Evolutionary conservation across 2,329 filamentous ascomycete genomes (phyloP).

Genomic region (Aspergillus neoniger): DNA sequence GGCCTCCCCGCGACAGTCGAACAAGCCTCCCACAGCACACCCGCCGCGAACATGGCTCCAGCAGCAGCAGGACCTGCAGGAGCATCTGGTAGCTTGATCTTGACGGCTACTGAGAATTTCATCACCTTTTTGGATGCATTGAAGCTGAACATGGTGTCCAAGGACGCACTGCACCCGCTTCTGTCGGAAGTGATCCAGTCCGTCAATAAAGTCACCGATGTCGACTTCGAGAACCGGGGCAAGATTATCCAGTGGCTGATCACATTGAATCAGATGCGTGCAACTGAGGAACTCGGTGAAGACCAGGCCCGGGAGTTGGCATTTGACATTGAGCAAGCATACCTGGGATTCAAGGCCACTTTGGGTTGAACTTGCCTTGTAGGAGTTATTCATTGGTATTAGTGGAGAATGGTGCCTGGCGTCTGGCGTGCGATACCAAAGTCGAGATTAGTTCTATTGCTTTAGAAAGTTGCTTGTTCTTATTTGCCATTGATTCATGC

Average conservation of each 20-base stretch:
- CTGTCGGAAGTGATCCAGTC: slow-evolving; percentile 95
- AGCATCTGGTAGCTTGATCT: slow-evolving; percentile 67
- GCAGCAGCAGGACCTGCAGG: slow-evolving; percentile 30
- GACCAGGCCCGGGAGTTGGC: slow-evolving; percentile 86
- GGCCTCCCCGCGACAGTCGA: slow-evolving; percentile 85
- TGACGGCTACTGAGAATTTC: slow-evolving; percentile 94
- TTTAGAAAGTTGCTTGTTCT: slow-evolving; percentile 1
- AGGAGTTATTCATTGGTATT: not conserved
- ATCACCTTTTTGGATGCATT: slow-evolving; percentile 97
- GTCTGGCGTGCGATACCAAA: slow-evolving; percentile 19
- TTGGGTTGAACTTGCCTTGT: slow-evolving; percentile 52
- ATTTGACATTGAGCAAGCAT: slow-evolving; percentile 91
- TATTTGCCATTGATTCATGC: not conserved
- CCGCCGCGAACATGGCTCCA: slow-evolving; percentile 43
- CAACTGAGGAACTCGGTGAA: slow-evolving; percentile 84
- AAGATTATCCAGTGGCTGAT: slow-evolving; percentile 99
- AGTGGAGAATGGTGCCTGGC: slow-evolving; percentile 11
- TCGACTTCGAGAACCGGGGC: slow-evolving; percentile 89
- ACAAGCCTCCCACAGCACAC: slow-evolving; percentile 56
- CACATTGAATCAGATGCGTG: slow-evolving; percentile 95
- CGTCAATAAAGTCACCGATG: slow-evolving; percentile 93
- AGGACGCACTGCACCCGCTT: slow-evolving; percentile 93
- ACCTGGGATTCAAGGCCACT: slow-evolving; percentile 86
- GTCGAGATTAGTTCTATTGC: not conserved
- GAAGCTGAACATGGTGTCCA: slow-evolving; percentile 86